Conservation (phyloP, 2,329 filamentous ascomycete genomes). For the Escovopsis sp. region DNA sequence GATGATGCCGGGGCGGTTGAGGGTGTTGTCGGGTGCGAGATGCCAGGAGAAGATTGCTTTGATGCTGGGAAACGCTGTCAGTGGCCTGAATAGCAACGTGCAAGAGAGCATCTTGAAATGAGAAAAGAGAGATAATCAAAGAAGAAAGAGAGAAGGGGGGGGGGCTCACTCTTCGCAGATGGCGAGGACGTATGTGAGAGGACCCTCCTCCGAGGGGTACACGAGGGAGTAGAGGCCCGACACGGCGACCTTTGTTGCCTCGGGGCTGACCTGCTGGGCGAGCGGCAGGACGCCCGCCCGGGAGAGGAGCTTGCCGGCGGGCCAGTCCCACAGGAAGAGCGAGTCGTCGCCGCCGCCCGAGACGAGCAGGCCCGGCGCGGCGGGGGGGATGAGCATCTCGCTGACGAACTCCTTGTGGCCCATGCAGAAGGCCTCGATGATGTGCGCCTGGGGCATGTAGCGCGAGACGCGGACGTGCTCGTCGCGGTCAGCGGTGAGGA, state of each 20-base stretch:
- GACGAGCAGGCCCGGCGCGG: conserved; percentile 48
- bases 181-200: conserved; percentile 29
- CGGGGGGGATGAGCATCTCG: conserved; percentile 50
- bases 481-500: conserved; percentile 42
- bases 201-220: conserved; percentile 15
- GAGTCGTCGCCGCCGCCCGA: conserved; percentile 78
- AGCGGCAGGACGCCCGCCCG: conserved; percentile 36
- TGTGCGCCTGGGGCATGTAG: conserved; percentile 65
- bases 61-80: conserved; percentile 23
- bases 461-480: conserved; percentile 79
- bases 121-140: too few species aligned
- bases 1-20: conserved; percentile 34
- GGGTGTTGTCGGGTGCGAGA: conserved; percentile 30
- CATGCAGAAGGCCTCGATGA: conserved; percentile 82
- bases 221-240: conserved; percentile 24
- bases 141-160: not conserved
- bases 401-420: conserved; percentile 79
- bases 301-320: conserved; percentile 34
- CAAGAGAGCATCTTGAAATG: not conserved
- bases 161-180: conserved; percentile 40
- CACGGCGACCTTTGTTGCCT: conserved; percentile 32
- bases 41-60: conserved; percentile 53
- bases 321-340: conserved; percentile 76
- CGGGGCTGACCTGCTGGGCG: conserved; percentile 22
- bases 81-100: not conserved